These are phyloP conservation scores for Chalciporus piperatus DNA, from an alignment of 768 basidiomycete genomes.

Conservation along the genomic window DNA sequence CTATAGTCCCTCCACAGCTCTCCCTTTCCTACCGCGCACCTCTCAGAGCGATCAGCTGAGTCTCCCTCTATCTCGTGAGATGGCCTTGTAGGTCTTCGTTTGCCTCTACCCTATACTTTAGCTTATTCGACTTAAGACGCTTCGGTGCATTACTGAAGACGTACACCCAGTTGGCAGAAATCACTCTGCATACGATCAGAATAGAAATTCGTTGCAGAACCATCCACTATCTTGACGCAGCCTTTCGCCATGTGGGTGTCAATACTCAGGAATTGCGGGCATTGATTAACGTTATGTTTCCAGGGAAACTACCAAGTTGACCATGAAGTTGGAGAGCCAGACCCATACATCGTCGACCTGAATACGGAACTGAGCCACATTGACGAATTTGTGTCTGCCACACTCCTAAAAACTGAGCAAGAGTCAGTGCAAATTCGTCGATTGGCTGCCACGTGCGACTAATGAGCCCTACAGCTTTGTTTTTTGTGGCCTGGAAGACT, in stretches of 20 bases:
- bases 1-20: slow-evolving; percentile 42
- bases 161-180: slow-evolving; percentile 83
- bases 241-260: slow-evolving; percentile 66
- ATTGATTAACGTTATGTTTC: slow-evolving; percentile 5
- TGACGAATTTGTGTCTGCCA: slow-evolving; percentile 64
- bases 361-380: slow-evolving; percentile 76
- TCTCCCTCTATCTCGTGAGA: slow-evolving; percentile 82
- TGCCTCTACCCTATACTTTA: not conserved
- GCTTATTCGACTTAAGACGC: slow-evolving; percentile 50
- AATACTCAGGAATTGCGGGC: not conserved
- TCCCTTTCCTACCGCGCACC: slow-evolving; percentile 40
- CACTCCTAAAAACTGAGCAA: slow-evolving; percentile 62
- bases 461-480: slow-evolving; percentile 58
- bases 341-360: slow-evolving; percentile 83
- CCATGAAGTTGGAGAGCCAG: slow-evolving; percentile 86
- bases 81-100: slow-evolving; percentile 68
- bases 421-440: slow-evolving; percentile 45
- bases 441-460: not conserved
- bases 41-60: slow-evolving; percentile 49
- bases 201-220: slow-evolving; percentile 85
- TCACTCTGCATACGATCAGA: slow-evolving; percentile 84
- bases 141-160: slow-evolving; percentile 90
- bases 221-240: slow-evolving; percentile 76
- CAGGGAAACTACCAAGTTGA: slow-evolving; percentile 86
- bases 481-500: slow-evolving; percentile 78